Conservation (phyloP, 2,329 filamentous ascomycete species). For the Pyrenochaeta sp. region DNA sequence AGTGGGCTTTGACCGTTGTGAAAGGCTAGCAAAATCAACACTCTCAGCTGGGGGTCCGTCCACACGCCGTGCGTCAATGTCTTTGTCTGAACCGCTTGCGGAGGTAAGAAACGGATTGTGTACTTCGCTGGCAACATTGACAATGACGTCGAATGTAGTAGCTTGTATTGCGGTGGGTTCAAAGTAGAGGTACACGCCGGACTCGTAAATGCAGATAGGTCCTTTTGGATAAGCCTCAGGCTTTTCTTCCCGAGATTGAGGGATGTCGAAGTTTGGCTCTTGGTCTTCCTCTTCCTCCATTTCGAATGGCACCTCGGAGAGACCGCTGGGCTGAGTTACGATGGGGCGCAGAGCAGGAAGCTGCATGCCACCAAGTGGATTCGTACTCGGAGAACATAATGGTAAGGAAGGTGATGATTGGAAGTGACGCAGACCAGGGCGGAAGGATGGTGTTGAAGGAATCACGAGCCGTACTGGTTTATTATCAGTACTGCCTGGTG, state of each 20-base stretch:
- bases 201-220: constrained; percentile 81
- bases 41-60: constrained; percentile 46
- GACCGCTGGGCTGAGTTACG: constrained; percentile 43
- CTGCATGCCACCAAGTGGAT: constrained; percentile 60
- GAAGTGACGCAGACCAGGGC: constrained; percentile 63
- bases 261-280: constrained; percentile 61
- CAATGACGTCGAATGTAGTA: constrained; percentile 78
- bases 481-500: constrained; percentile 64
- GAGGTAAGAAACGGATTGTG: constrained; percentile 70
- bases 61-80: constrained; percentile 44
- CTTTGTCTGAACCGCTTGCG: constrained; percentile 37
- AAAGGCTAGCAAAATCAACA: constrained; percentile 45
- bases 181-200: constrained; percentile 78
- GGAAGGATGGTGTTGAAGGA: constrained; percentile 64
- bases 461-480: constrained; percentile 64
- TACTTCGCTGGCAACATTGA: constrained; percentile 86
- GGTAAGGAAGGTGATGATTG: constrained; percentile 69
- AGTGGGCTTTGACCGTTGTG: constrained; percentile 30
- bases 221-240: constrained; percentile 83
- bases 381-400: constrained; percentile 60
- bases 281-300: constrained; percentile 73
- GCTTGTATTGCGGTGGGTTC: constrained; percentile 82
- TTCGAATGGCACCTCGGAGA: constrained; percentile 70
- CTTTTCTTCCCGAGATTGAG: constrained; percentile 71
- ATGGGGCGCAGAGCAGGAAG: constrained; percentile 51